Evolutionary conservation across 1,284 basidiomycete species (phyloP).

Genomic region (Ustilago bromivora): DNA sequence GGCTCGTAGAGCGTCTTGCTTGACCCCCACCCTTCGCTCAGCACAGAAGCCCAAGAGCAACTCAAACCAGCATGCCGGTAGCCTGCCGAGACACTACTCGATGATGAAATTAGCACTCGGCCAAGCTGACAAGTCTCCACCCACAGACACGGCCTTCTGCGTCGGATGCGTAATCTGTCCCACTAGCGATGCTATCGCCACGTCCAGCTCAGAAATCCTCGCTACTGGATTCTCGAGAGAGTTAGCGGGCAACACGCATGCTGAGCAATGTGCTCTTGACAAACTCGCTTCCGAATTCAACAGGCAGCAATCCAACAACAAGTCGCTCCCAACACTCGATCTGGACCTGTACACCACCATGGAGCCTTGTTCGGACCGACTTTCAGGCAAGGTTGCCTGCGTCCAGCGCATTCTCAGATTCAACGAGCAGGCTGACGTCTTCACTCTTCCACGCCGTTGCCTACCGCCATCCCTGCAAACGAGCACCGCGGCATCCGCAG

Average conservation of each 20-base stretch:
- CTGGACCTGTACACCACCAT: slow-evolving; percentile 92
- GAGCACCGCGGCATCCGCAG: not conserved
- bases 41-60: slow-evolving; percentile 27
- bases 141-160: slow-evolving; percentile 87
- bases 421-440: slow-evolving; percentile 40
- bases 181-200: slow-evolving; percentile 29
- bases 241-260: slow-evolving; percentile 91
- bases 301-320: not conserved
- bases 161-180: slow-evolving; percentile 87
- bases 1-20: slow-evolving; percentile 32
- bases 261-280: slow-evolving; percentile 90
- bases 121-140: slow-evolving; percentile 80
- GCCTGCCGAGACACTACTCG: slow-evolving; percentile 37
- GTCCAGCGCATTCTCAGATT: slow-evolving; percentile 82
- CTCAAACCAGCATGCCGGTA: slow-evolving; percentile 13
- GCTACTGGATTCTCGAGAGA: slow-evolving; percentile 91
- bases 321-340: slow-evolving; percentile 54
- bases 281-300: slow-evolving; percentile 74
- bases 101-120: slow-evolving; percentile 78
- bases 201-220: slow-evolving; percentile 71
- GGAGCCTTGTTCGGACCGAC: slow-evolving; percentile 93
- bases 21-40: slow-evolving; percentile 44
- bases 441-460: slow-evolving; percentile 19
- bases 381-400: slow-evolving; percentile 88
- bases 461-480: not conserved